Evolutionary conservation across 2,329 filamentous ascomycete genomes (phyloP), one percentile per base, ranked within the genome.

Genomic region (Cercospora sp.): DNA sequence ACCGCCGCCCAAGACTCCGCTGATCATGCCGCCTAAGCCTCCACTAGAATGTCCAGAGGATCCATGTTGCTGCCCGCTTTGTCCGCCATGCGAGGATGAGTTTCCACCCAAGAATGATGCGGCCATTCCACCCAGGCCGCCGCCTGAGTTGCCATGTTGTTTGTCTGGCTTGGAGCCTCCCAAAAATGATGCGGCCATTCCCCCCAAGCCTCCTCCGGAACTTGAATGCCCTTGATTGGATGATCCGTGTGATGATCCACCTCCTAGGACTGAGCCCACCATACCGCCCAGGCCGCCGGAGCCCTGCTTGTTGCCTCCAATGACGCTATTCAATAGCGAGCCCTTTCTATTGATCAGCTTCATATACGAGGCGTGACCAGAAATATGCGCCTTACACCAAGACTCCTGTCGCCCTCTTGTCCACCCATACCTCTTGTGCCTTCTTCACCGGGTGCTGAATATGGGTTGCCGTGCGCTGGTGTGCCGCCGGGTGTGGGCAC

Each of bases 401-500:
- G 69, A 57, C 75, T 71, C 60, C 75, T 73, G 60, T 78, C 77
- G 59, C 73, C 63, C 55, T 75, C 75, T 68, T 73, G 68, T 51
- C 73, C 76, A 28, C 71, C 73, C 58, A 73, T 66, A 7, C 73
- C 76, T 63, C 76, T 70, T 20, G 70, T 72, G 20, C 71, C 71
- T 48, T 68, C 73, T 62, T 64, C 67, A 13, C 55, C 55, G 64
- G 79, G 79, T 60, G 69, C 71, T 55, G 72, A 67, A 66, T 79
- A 80, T 18, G 79, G 79, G 63, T 75, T 77, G 31, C 74, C 73
- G 30, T 72, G 71, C 42, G 76, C 77, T 55, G 79, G 79, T 57
- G 79, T 81, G 48, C 71, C 73, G 60, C 78, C 77, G 20, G 79
- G 77, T 12, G 78, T 79, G 26, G 78, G 79, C 36, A 79, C 78